phyloP scores from a whole-genome alignment of 192 early-diverging fungal species.

The Pilobolus umbonatus region DNA sequence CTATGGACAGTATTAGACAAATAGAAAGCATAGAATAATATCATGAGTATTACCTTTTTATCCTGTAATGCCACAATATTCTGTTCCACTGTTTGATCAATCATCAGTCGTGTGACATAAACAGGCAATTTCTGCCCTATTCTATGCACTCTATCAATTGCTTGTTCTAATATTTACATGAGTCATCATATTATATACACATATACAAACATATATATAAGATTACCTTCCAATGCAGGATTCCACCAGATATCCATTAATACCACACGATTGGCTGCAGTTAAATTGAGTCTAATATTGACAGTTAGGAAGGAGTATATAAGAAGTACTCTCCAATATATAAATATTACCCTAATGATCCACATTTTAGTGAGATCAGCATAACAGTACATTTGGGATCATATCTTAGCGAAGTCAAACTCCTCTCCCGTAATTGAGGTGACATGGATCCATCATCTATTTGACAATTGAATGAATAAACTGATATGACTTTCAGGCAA shows the following conservation, averaged over 20 bases:
- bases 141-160: slow-evolving; percentile 78
- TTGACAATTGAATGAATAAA: background rate
- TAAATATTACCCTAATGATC: slow-evolving; percentile 35
- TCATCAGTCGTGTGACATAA: slow-evolving; percentile 62
- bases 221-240: slow-evolving; percentile 61
- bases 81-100: slow-evolving; percentile 77
- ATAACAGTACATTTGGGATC: slow-evolving; percentile 58
- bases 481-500: background rate
- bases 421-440: slow-evolving; percentile 48
- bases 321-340: background rate
- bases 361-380: slow-evolving; percentile 48
- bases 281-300: slow-evolving; percentile 69
- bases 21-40: no score
- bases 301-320: slow-evolving; percentile 33
- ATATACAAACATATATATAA: no score
- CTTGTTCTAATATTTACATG: slow-evolving; percentile 52
- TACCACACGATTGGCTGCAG: slow-evolving; percentile 67
- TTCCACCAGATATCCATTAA: slow-evolving; percentile 84
- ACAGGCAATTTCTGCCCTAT: slow-evolving; percentile 68
- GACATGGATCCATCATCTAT: slow-evolving; percentile 34
- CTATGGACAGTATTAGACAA: slow-evolving; percentile 14
- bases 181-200: background rate
- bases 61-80: slow-evolving; percentile 78
- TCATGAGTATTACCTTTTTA: slow-evolving; percentile 64
- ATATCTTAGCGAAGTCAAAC: slow-evolving; percentile 55